Percentiles rank a stretch among this genome's conserved stretches.
Evolutionary conservation across 1,139 yeast species (phyloP).

Genomic region (Sugiyamaella sp.): DNA sequence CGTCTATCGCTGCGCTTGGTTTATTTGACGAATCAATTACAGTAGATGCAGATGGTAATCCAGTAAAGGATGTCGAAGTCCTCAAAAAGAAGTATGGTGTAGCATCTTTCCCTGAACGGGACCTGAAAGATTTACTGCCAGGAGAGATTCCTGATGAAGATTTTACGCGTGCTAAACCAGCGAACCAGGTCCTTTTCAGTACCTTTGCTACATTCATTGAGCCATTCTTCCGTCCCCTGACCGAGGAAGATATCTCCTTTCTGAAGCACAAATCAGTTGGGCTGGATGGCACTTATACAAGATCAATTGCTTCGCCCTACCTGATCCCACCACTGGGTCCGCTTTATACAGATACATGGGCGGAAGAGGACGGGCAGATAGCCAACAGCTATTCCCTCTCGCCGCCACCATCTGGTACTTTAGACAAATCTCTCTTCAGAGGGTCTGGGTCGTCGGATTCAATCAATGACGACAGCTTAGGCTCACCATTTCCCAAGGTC

Average conservation of each 20-base stretch:
- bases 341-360: conserved; percentile 80
- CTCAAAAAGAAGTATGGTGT: conserved; percentile 82
- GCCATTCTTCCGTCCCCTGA: conserved; percentile 74
- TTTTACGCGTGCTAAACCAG: conserved; percentile 81
- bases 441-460: conserved; percentile 60
- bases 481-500: conserved; percentile 63
- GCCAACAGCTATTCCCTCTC: conserved; percentile 47
- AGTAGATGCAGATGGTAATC: conserved; percentile 49
- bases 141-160: conserved; percentile 88
- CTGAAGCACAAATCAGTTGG: conserved; percentile 56
- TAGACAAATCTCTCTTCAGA: conserved; percentile 22
- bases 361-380: conserved; percentile 66
- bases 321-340: conserved; percentile 83
- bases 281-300: conserved; percentile 31
- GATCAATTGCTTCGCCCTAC: conserved; percentile 44
- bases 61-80: conserved; percentile 67
- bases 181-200: conserved; percentile 89
- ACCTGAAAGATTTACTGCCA: conserved; percentile 74
- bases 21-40: conserved; percentile 57
- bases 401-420: conserved; percentile 33
- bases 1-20: conserved; percentile 73
- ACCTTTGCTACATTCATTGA: conserved; percentile 87
- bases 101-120: conserved; percentile 81
- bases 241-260: conserved; percentile 80
- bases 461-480: conserved; percentile 65